Evolutionary conservation across 2,329 filamentous ascomycete species (phyloP), one percentile per base, ranked within the genome.

Genomic region (Trichoderma harzianum): DNA sequence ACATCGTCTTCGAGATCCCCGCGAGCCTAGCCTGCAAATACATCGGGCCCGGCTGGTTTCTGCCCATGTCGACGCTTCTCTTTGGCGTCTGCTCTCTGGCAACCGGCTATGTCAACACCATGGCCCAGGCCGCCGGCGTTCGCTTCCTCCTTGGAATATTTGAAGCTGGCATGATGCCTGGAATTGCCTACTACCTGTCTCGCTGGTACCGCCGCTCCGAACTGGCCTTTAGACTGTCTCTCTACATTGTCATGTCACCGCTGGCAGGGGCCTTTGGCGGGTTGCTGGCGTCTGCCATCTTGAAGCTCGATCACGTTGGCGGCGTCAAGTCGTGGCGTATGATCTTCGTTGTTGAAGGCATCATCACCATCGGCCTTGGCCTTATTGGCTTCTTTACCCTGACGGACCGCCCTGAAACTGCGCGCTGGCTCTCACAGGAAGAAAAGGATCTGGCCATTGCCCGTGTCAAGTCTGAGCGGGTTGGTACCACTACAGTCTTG

Each of bases 1-100:
- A 94, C 80, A 92, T 93, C 75, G 30, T 93, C 62, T 92, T 92
- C 74, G 89, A 93, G 78, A 91, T 94, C 55, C 91, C 92, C 0
- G 85, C 85, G 70, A 93, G 90, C 74, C 85, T 93, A 72, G 79
- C 84, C 21, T 93, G 91, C 83, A 94, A 93, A 79, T 89, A 85
- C 83, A 82, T 93, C 5, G 91, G 91, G 0, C 92, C 92, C 0
- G 91, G 90, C 43, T 93, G 90, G 89, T 93, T 90, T 78, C 85
- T 93, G 21, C 91, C 92, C 0, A 78, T 83, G 5, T 88, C 87
- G 36, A 87, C 89, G 0, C 81, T 93, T 1, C 83, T 85, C 53
- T 93, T 93, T 74, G 91, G 90, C 7, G 82, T 89, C 58, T 83
- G 83, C 58, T 92, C 90, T 0, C 80, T 93, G 7, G 86, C 86